Evolutionary conservation across 495 filamentous ascomycete genomes (phyloP), one percentile per base, ranked within the genome.

Genomic region (Bacidia gigantensis): DNA sequence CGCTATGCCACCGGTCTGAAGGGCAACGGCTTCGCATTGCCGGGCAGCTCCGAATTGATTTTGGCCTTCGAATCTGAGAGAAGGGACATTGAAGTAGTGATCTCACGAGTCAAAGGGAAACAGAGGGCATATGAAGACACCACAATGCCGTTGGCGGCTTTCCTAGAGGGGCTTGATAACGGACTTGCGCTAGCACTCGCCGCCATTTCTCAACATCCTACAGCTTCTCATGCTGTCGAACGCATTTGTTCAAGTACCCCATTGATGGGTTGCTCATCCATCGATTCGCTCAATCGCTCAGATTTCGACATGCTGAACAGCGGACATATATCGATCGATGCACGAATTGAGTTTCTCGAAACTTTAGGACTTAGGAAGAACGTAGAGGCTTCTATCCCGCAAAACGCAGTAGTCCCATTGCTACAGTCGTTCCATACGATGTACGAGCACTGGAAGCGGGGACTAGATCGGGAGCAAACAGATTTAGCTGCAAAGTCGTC

Each of bases 101-200:
- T 80, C 35, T 62, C 63, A 20, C 76, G 89, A 38, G 71, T 98
- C 23, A 73, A 69, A 1, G 67, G 74, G 1, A 71, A 79, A 20
- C 89, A 85, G 62, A 74, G 78, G 40, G 79, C 77, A 26, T 97
- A 95, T 57, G 83, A 86, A 50, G 92, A 99, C 64, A 72, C 97
- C 46, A 83, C 83, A 0, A 72, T 73, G 45, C 89, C 89, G 2
- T 69, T 87, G 39, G 72, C 89, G 53, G 86, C 83, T 43, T 88
- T 96, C 57, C 73, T 97, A 9, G 79, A 84, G 50, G 82, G 86
- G 50, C 71, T 99, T 11, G 82, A 84, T 55, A 63, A 90, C 51
- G 87, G 89, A 11, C 61, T 94, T 26, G 82, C 75, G 14, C 65
- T 95, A 25, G 71, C 72, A 35, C 71, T 58, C 25, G 60, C 71